A percentile compares a stretch with the other conserved stretches of the same genome.
Evolutionary conservation across 179 eudicot genomes (phyloP).

Genomic region (Beta corolliflora): DNA sequence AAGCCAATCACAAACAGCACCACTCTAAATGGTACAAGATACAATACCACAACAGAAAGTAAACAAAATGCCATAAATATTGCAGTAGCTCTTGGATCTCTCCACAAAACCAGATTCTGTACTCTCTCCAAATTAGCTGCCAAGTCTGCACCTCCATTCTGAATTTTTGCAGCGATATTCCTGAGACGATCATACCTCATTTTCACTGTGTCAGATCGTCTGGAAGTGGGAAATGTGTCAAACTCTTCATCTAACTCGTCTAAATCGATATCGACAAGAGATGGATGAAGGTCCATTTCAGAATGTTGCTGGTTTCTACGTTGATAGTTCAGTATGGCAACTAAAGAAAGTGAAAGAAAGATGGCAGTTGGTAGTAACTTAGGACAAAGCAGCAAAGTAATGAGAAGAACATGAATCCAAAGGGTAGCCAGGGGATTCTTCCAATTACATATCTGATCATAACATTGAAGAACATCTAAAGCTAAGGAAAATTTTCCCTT

Average conservation of each 20-base stretch:
- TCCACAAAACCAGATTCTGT: conserved; percentile 28
- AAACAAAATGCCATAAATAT: conserved; percentile 25
- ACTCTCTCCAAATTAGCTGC: conserved; percentile 58
- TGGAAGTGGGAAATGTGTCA: conserved; percentile 61
- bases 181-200: conserved; percentile 69
- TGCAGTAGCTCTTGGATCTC: conserved; percentile 36
- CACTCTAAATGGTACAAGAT: not conserved
- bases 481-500: conserved; percentile 22
- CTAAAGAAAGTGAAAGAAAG: conserved; percentile 27
- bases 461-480: not conserved
- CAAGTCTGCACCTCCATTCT: conserved; percentile 38
- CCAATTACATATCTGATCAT: conserved; percentile 21
- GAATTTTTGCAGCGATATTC: conserved; percentile 57
- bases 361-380: conserved; percentile 6
- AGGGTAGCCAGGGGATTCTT: conserved; percentile 20
- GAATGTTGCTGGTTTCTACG: conserved; percentile 60
- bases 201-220: conserved; percentile 37
- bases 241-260: conserved; percentile 60
- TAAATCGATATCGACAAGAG: conserved; percentile 53
- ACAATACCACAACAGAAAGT: conserved; percentile 13
- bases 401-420: conserved; percentile 10
- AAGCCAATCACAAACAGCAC: not conserved
- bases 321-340: conserved; percentile 61
- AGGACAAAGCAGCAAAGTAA: conserved; percentile 23
- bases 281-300: conserved; percentile 52